Base-by-base conservation (phyloP, 192 early-diverging fungal genomes). In the Diversispora eburnea region DNA sequence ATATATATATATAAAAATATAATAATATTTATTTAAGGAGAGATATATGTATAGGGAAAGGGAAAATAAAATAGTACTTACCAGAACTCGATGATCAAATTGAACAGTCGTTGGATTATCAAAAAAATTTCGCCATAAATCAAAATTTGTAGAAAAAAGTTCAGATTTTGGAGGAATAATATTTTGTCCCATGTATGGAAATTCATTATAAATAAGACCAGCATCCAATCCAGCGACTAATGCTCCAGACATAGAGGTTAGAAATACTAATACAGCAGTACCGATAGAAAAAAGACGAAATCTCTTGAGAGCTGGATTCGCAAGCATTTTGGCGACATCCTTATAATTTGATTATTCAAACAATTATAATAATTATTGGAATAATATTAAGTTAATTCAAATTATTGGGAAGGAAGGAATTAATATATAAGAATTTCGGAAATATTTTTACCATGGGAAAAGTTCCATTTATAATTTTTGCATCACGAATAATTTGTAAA, bases 221-320 rank as follows among this genome's bases (percentile, higher is more conserved):
- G 97, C 97, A 77, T 99, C 97, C 33, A 99, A 83, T 17, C 97
- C 97, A 54, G 97, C 97, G 8, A 99, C 97, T 79, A 97, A 90
- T 25, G 92, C 97, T 7, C 95, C 94, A 4, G 94, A 94, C 67
- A 98, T 80, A 19, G 92, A 91, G 13, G 97, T 97, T 19, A 93
- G 72, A 66, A 96, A 91, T 43, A 95, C 85, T 13, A 97, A 85
- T 22, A 78, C 85, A 3, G 88, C 85, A n/a, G 86, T 75, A 13
- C 84, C 79, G 75, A 87, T 83, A 1, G 93, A 86, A 51, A 83
- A 83, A n/a, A 79, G 79, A 68, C 89, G 80, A 77, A 94, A 83
- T 3, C 80, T 75, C 57, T 88, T 89, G 54, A 93, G 67, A 7
- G 79, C 75, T 20, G 89, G 88, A 52, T 84, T 84, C 70, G 87